Conservation (phyloP, 495 filamentous ascomycete species). For the Pseudomonodictys pantanalensis region DNA sequence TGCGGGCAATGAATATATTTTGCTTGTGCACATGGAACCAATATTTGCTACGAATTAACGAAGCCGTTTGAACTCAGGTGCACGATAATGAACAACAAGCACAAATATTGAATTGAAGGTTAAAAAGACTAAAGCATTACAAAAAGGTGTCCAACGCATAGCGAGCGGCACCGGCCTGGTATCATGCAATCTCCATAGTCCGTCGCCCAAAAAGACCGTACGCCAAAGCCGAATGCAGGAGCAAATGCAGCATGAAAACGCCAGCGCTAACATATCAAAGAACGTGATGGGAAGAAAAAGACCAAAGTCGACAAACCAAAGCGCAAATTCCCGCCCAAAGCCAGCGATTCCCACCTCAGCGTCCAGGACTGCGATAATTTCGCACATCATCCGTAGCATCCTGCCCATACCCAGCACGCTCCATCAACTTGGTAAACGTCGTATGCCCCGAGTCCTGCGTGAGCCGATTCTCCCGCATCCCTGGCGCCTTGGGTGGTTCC, state of each 20-base stretch:
- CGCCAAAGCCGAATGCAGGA: background rate
- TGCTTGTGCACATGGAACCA: too few species aligned
- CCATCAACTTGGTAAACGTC: slow-evolving; percentile 66
- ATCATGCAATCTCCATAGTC: slow-evolving; percentile 2
- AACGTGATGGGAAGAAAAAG: background rate
- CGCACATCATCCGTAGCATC: slow-evolving; percentile 12
- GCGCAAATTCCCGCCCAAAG: background rate
- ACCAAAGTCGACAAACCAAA: background rate
- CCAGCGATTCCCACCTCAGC: background rate
- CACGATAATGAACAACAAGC: too few species aligned
- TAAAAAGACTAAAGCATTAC: background rate
- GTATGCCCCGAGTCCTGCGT: slow-evolving; percentile 44
- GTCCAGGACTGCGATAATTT: slow-evolving; percentile 7
- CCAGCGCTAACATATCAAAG: slow-evolving; percentile 20
- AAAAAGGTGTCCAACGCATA: background rate
- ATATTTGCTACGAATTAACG: too few species aligned
- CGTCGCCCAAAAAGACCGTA: slow-evolving; percentile 4
- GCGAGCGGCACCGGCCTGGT: slow-evolving; percentile 25
- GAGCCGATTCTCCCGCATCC: slow-evolving; percentile 38
- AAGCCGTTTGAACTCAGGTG: too few species aligned
- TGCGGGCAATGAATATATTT: too few species aligned
- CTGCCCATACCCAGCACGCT: slow-evolving; percentile 52
- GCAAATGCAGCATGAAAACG: background rate
- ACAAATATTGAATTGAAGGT: background rate
- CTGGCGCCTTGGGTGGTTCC: slow-evolving; percentile 15